These are phyloP conservation scores for Nakazawaea wickerhamii DNA, from an alignment of 805 yeast genomes.

Conservation along the genomic window DNA sequence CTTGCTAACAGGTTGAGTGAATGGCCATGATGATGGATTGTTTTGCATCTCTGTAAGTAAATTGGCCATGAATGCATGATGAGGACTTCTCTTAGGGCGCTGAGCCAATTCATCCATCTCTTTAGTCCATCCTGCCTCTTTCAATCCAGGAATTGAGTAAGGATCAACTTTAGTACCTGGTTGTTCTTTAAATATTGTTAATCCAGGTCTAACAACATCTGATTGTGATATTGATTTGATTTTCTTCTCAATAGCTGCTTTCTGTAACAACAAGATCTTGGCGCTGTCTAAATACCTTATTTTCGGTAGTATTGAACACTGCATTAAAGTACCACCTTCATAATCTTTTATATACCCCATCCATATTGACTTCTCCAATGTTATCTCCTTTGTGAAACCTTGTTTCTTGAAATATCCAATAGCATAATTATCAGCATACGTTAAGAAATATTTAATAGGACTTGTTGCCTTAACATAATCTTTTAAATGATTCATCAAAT, in stretches of 20 bases:
- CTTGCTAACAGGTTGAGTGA: slow-evolving; percentile 83
- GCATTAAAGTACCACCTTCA: slow-evolving; percentile 98
- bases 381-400: slow-evolving; percentile 93
- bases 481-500: slow-evolving; percentile 93
- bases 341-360: slow-evolving; percentile 98
- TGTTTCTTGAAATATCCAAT: slow-evolving; percentile 98
- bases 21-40: slow-evolving; percentile 98
- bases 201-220: slow-evolving; percentile 77
- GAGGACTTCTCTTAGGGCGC: slow-evolving; percentile 90
- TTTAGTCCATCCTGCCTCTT: slow-evolving; percentile 96
- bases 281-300: slow-evolving; percentile 85
- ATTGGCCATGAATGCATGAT: slow-evolving; percentile 89
- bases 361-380: slow-evolving; percentile 84
- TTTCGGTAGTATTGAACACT: slow-evolving; percentile 87
- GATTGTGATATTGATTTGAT: slow-evolving; percentile 75
- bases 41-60: slow-evolving; percentile 82
- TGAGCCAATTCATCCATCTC: slow-evolving; percentile 98
- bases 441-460: slow-evolving; percentile 77
- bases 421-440: slow-evolving; percentile 98
- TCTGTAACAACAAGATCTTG: slow-evolving; percentile 79
- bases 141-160: slow-evolving; percentile 78
- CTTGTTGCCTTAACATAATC: slow-evolving; percentile 91
- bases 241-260: slow-evolving; percentile 84
- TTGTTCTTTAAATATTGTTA: slow-evolving; percentile 57
- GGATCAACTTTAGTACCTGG: slow-evolving; percentile 58